phyloP scores from a whole-genome alignment of 2,329 filamentous ascomycete genomes.

The Sarocladium kiliense region DNA sequence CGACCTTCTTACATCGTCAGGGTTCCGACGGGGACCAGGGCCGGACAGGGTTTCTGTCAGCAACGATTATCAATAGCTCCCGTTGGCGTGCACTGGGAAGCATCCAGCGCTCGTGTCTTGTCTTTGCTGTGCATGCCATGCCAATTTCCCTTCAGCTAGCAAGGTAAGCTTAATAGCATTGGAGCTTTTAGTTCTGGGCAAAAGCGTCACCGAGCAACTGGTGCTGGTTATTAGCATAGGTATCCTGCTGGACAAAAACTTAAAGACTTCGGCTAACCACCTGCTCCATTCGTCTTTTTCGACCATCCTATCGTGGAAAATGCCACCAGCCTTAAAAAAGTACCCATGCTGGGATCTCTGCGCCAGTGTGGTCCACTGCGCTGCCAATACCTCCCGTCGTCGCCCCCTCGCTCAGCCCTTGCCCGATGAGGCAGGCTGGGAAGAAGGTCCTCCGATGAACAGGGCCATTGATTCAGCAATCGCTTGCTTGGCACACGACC shows the following conservation, averaged over 20 bases:
- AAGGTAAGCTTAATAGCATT: background rate
- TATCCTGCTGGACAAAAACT: no score
- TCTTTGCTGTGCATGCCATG: no score
- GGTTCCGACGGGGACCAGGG: no score
- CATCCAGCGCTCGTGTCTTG: no score
- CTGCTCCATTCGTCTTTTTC: conserved; percentile 3
- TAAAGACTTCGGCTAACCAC: no score
- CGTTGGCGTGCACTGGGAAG: no score
- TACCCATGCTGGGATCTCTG: no score
- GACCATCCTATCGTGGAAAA: conserved; percentile 8
- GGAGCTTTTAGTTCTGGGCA: background rate
- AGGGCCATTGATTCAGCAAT: background rate
- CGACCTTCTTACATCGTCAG: no score
- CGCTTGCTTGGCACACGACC: background rate
- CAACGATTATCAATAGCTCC: no score
- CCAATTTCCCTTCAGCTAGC: background rate
- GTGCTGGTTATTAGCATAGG: background rate
- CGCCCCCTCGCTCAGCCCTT: background rate
- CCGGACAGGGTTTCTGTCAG: no score
- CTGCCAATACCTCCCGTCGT: background rate
- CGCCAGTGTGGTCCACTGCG: no score
- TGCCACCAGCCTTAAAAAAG: background rate
- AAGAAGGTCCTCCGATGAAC: conserved; percentile 8
- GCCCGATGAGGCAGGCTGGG: conserved; percentile 8
- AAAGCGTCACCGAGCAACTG: background rate